Percentiles rank a stretch among this genome's conserved stretches.
These are phyloP conservation scores for Phytophthora rubi DNA, from an alignment of 352 stramenopile species.

Conservation along the genomic window DNA sequence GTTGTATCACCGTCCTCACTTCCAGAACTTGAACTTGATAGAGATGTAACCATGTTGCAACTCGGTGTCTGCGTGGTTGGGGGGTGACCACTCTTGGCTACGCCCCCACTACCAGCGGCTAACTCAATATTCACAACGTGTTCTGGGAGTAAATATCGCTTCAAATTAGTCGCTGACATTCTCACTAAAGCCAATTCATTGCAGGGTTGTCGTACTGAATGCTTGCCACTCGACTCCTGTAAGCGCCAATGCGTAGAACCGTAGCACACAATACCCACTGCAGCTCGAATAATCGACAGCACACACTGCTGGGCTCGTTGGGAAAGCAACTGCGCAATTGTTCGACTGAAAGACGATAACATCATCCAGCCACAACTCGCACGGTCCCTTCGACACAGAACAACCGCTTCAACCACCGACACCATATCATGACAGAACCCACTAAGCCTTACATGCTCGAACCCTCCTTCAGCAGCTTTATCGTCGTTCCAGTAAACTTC, in stretches of 20 bases:
- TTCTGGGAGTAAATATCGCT: constrained; percentile 8
- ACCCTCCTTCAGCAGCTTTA: constrained; percentile 24
- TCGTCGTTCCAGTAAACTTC: constrained; percentile 36
- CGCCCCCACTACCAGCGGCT: not conserved
- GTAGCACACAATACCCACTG: constrained; percentile 42
- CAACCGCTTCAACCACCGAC: not conserved
- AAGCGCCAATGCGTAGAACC: constrained; percentile 54
- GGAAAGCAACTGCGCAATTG: constrained; percentile 48
- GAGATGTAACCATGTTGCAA: not conserved
- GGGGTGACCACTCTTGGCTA: not conserved
- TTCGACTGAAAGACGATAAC: constrained; percentile 34
- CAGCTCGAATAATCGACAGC: constrained; percentile 55
- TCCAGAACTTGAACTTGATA: not conserved
- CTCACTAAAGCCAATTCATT: too few species aligned
- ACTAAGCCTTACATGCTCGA: constrained; percentile 29
- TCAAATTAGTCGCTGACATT: too few species aligned
- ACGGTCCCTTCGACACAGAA: constrained; percentile 36
- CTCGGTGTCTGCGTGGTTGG: not conserved
- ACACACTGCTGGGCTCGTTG: constrained; percentile 38
- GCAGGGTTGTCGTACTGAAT: constrained; percentile 41
- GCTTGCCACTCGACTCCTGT: constrained; percentile 37
- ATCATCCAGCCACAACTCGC: constrained; percentile 55
- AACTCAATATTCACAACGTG: constrained; percentile 22
- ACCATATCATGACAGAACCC: not conserved
- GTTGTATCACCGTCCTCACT: not conserved